Evolutionary conservation across 192 early-diverging fungal genomes (phyloP).

Genomic region (Linnemannia schmuckeri): DNA sequence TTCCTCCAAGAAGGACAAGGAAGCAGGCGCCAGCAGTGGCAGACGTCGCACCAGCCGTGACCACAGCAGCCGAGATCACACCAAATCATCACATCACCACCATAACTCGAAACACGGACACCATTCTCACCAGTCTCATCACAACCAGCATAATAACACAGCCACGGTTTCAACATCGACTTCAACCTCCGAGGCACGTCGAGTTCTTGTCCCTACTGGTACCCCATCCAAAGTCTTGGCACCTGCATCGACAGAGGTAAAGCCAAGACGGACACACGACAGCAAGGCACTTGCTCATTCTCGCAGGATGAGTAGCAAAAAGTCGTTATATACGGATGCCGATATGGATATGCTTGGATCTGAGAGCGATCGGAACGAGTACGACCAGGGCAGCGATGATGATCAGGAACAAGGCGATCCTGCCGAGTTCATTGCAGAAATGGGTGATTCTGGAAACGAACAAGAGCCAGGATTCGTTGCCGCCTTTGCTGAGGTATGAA

Average conservation of each 20-base stretch:
- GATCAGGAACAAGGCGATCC: slow-evolving; percentile 20
- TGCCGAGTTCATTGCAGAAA: slow-evolving; percentile 15
- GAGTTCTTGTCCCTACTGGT: slow-evolving; percentile 1
- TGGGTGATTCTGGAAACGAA: slow-evolving; percentile 31
- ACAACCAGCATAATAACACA: background rate
- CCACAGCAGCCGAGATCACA: background rate
- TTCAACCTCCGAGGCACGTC: slow-evolving; percentile 43
- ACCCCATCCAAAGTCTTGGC: background rate
- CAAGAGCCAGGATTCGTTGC: slow-evolving; percentile 50
- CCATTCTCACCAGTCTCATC: slow-evolving; percentile 14
- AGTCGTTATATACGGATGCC: slow-evolving; percentile 48
- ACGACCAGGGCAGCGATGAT: background rate
- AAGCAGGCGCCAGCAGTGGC: background rate
- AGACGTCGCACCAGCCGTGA: slow-evolving; percentile 12
- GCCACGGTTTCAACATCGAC: slow-evolving; percentile 50
- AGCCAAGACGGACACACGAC: background rate
- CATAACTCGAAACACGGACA: slow-evolving; percentile 8
- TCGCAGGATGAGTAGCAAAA: slow-evolving; percentile 11
- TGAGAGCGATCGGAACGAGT: slow-evolving; percentile 16
- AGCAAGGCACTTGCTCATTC: background rate
- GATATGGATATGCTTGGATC: slow-evolving; percentile 50
- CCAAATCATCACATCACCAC: background rate
- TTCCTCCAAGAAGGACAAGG: slow-evolving; percentile 22
- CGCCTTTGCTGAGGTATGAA: slow-evolving; percentile 45
- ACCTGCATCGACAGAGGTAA: background rate